Conservation (phyloP, 1,139 yeast genomes). For the Suhomyces anneliseae region DNA sequence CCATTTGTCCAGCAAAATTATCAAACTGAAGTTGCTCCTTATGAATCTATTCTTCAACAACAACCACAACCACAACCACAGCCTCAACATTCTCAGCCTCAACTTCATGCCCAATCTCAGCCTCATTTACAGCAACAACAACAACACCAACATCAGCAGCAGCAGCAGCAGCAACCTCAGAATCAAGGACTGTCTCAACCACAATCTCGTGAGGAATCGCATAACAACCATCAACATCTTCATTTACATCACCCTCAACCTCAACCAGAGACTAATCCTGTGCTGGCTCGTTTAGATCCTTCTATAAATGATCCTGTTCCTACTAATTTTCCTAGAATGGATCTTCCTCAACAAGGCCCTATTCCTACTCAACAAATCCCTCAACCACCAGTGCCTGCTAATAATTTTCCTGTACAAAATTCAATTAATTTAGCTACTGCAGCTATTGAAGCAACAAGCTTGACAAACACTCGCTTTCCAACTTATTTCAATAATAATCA, state of each 20-base stretch:
- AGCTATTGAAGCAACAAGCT: conserved; percentile 17
- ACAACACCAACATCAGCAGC: conserved; percentile 2
- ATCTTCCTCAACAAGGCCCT: conserved; percentile 2
- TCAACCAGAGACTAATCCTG: conserved; percentile 1
- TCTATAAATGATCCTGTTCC: conserved; percentile 6
- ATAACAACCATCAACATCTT: conserved; percentile 6
- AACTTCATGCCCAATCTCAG: no score
- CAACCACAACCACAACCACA: conserved; percentile 6
- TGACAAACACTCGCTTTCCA: conserved; percentile 12
- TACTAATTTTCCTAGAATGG: background rate
- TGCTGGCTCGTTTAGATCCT: background rate
- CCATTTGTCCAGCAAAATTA: background rate
- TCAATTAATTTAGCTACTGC: conserved; percentile 18
- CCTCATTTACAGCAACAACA: conserved; percentile 2
- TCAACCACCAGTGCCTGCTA: conserved; percentile 1
- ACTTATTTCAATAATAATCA: conserved; percentile 23
- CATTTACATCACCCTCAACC: conserved; percentile 8
- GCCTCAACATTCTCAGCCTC: no score
- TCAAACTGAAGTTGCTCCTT: no score
- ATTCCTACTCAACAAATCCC: conserved; percentile 3
- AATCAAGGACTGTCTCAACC: background rate
- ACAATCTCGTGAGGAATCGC: background rate
- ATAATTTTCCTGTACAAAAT: conserved; percentile 4
- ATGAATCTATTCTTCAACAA: background rate
- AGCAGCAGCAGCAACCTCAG: conserved; percentile 3